phyloP scores from a whole-genome alignment of 305 asterid genomes.

The Fraxinus baroniana region DNA sequence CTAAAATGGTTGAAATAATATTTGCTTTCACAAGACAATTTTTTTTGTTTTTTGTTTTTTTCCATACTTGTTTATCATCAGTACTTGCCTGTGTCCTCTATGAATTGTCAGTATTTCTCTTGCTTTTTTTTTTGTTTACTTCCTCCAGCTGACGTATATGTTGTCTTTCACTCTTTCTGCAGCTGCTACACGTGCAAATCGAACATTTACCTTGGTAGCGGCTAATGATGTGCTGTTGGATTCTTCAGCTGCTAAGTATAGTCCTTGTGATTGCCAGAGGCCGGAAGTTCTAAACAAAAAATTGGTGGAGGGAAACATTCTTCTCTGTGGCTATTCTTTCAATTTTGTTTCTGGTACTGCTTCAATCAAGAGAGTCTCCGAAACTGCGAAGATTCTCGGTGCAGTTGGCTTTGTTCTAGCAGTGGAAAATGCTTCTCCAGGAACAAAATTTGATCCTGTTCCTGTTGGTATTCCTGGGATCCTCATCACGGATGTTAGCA shows the following conservation, averaged over 20 bases:
- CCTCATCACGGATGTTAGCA: constrained; percentile 65
- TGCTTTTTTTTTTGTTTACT: background rate
- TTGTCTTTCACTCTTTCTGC: constrained; percentile 32
- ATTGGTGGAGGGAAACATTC: constrained; percentile 86
- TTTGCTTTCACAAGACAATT: background rate
- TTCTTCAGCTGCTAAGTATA: constrained; percentile 60
- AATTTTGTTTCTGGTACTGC: constrained; percentile 88
- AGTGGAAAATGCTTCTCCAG: constrained; percentile 91
- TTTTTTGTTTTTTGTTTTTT: background rate
- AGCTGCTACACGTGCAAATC: constrained; percentile 83
- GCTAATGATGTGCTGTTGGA: constrained; percentile 86
- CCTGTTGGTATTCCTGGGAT: constrained; percentile 87
- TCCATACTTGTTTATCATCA: background rate
- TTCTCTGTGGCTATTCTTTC: constrained; percentile 96
- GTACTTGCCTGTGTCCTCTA: background rate
- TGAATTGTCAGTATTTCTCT: background rate
- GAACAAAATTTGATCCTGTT: constrained; percentile 87
- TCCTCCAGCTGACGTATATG: background rate
- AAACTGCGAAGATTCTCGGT: constrained; percentile 87
- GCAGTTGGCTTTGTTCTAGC: constrained; percentile 97
- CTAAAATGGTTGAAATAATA: background rate
- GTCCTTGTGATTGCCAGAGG: constrained; percentile 89
- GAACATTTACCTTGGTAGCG: constrained; percentile 75
- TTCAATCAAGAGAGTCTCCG: constrained; percentile 72
- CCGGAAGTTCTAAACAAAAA: constrained; percentile 88